phyloP scores from a whole-genome alignment of 2,329 filamentous ascomycete genomes.

The Neofusicoccum ribis region DNA sequence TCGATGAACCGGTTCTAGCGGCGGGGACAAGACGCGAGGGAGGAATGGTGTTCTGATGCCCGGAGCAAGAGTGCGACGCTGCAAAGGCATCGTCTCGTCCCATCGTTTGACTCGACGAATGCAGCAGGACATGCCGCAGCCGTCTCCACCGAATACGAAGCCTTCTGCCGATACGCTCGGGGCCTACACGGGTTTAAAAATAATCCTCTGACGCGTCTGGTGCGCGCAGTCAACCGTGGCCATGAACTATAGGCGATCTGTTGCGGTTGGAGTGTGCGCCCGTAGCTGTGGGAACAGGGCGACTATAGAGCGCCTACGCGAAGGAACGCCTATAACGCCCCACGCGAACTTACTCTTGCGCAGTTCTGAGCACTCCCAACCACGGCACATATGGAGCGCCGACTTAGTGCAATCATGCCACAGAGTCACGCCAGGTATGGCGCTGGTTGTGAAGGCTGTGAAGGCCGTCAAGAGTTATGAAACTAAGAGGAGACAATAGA shows the following conservation, averaged over 20 bases:
- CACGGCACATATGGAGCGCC: too few species aligned
- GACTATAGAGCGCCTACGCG: neutral
- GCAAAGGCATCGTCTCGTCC: neutral
- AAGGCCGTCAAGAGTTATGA: too few species aligned
- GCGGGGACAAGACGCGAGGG: constrained; percentile 1
- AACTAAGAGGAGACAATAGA: too few species aligned
- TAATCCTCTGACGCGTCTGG: neutral
- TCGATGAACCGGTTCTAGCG: neutral
- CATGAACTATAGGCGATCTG: neutral
- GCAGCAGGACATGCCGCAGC: neutral
- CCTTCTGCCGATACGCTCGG: neutral
- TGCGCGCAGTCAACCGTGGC: neutral
- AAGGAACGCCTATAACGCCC: neutral
- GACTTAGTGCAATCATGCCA: neutral
- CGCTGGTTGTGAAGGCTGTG: too few species aligned
- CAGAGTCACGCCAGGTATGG: too few species aligned
- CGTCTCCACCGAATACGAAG: constrained; percentile 2
- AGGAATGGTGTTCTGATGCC: neutral
- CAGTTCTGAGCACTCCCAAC: neutral
- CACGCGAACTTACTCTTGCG: neutral
- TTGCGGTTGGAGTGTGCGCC: neutral
- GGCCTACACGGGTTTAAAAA: neutral
- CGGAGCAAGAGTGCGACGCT: neutral
- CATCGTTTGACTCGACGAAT: neutral
- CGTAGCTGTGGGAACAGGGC: neutral